A percentile compares a stretch with the other conserved stretches of the same genome.
Conservation (phyloP, 441 rosid genomes). For the Pelargonium fulgidum region DNA sequence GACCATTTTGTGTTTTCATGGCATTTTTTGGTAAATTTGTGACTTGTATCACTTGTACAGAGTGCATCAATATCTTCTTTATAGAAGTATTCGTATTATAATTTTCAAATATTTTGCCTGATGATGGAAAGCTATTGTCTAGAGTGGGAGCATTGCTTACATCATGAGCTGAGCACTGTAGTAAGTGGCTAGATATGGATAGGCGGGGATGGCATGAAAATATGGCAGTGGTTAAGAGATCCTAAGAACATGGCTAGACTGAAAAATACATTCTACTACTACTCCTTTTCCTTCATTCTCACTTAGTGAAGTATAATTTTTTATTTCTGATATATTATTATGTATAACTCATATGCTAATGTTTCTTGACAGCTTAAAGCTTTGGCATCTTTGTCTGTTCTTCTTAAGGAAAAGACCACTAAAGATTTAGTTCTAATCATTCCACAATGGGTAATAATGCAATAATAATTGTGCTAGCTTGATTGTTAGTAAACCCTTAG, state of each 20-base stretch:
- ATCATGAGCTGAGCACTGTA: neutral
- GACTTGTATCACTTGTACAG: no score
- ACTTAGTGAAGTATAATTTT: neutral
- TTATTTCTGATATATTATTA: neutral
- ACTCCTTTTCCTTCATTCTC: conserved; percentile 5
- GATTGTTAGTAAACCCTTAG: conserved; percentile 4
- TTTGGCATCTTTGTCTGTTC: conserved; percentile 50
- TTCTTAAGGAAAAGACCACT: conserved; percentile 66
- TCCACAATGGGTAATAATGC: conserved; percentile 76
- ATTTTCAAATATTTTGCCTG: neutral
- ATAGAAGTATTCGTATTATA: no score
- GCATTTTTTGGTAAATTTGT: no score
- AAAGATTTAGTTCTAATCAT: conserved; percentile 58
- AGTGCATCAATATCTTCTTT: no score
- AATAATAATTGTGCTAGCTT: conserved; percentile 2
- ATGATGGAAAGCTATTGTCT: neutral
- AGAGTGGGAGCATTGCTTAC: neutral
- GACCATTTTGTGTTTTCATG: no score
- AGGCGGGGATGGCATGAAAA: neutral
- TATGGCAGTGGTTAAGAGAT: no score
- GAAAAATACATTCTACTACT: neutral
- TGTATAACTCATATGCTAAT: conserved; percentile 12
- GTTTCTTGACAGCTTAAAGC: conserved; percentile 72
- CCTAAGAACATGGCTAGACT: no score
- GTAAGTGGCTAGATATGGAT: neutral